phyloP scores from a whole-genome alignment of 495 filamentous ascomycete species.

The Xylaria intraflava region DNA sequence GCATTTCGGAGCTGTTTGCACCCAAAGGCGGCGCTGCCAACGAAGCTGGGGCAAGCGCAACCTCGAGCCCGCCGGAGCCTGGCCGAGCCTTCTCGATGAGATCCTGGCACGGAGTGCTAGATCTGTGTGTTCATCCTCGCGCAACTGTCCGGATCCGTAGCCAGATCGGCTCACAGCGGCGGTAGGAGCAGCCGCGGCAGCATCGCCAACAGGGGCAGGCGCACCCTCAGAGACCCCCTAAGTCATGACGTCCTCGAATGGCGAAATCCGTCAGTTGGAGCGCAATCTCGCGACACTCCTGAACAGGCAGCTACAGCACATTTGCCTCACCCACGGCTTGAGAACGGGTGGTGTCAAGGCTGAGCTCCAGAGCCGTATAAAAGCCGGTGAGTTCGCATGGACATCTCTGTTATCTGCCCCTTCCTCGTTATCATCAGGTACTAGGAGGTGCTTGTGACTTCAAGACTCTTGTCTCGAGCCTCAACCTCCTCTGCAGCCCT shows the following conservation, averaged over 20 bases:
- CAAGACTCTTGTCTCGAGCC: no score
- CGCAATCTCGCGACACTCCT: slow-evolving; percentile 33
- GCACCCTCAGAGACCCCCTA: neutral
- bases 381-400: slow-evolving; percentile 53
- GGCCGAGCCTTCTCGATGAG: slow-evolving; percentile 2
- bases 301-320: slow-evolving; percentile 65
- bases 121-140: slow-evolving; percentile 1
- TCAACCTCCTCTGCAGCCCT: no score
- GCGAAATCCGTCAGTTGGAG: slow-evolving; percentile 40
- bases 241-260: slow-evolving; percentile 34
- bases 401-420: neutral
- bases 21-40: neutral
- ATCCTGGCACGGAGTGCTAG: neutral
- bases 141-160: slow-evolving; percentile 9
- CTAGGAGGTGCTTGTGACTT: no score
- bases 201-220: neutral
- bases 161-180: neutral
- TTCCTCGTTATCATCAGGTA: no score
- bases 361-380: slow-evolving; percentile 68
- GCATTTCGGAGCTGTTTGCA: neutral
- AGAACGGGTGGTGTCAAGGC: slow-evolving; percentile 74
- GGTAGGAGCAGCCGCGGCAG: neutral
- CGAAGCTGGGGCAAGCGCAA: neutral
- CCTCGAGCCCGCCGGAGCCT: neutral
- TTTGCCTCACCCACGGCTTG: slow-evolving; percentile 64